Conservation (phyloP, 169 alveolate species). For the Haemoproteus tartakovskyi region DNA sequence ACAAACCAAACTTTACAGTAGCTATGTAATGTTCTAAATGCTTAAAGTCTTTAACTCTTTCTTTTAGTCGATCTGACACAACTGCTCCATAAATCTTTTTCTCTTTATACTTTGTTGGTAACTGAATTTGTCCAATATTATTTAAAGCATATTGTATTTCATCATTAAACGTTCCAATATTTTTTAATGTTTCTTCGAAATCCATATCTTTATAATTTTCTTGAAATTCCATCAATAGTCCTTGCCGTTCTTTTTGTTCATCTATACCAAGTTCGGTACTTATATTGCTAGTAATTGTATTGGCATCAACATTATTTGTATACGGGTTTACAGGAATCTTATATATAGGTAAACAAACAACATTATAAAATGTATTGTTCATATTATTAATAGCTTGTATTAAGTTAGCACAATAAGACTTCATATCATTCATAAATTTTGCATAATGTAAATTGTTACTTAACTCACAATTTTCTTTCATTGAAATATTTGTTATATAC, state of each 20-base stretch:
- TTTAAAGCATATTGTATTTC: constrained; percentile 16
- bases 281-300: constrained; percentile 29
- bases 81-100: constrained; percentile 16
- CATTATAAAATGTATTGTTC: constrained; percentile 10
- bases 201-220: not conserved
- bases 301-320: constrained; percentile 13
- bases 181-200: constrained; percentile 14
- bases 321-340: constrained; percentile 45
- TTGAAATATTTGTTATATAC: constrained; percentile 30
- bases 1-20: constrained; percentile 20
- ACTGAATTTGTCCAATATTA: constrained; percentile 25
- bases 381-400: constrained; percentile 39
- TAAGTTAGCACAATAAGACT: constrained; percentile 51
- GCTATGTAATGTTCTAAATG: constrained; percentile 48
- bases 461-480: constrained; percentile 36
- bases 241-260: constrained; percentile 11
- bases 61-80: constrained; percentile 35
- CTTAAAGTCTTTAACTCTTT: constrained; percentile 17
- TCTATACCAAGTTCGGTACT: constrained; percentile 29
- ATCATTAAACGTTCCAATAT: constrained; percentile 32
- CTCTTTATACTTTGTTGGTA: constrained; percentile 9
- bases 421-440: constrained; percentile 55
- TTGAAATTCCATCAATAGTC: not conserved
- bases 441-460: constrained; percentile 24
- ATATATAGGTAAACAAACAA: constrained; percentile 56